Evolutionary conservation across 805 yeast genomes (phyloP).

Genomic region (Yarrowia sp.): DNA sequence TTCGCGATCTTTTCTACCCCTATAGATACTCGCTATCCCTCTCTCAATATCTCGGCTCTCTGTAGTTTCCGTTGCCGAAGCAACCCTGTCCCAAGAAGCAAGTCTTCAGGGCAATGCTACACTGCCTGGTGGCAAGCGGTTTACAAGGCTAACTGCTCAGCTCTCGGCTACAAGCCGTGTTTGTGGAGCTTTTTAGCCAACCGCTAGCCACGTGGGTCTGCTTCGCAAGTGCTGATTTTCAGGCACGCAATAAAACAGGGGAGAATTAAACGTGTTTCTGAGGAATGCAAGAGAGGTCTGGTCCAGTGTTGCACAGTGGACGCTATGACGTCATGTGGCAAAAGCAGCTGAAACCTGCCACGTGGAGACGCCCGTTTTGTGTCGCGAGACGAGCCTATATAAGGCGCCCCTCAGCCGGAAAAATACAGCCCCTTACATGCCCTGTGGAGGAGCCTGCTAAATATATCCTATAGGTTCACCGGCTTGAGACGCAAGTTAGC

Average conservation of each 20-base stretch:
- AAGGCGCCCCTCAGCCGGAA: too few relatives aligned
- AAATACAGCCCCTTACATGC: too few relatives aligned
- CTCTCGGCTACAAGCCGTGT: too few relatives aligned
- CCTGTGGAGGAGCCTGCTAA: neutral
- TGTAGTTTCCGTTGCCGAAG: neutral
- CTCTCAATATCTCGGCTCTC: too few relatives aligned
- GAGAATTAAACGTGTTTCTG: neutral
- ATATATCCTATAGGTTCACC: too few relatives aligned
- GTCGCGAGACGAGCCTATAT: too few relatives aligned
- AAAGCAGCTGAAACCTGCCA: too few relatives aligned
- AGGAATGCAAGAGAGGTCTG: neutral
- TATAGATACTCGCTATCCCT: too few relatives aligned
- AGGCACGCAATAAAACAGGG: neutral
- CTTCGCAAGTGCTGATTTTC: neutral
- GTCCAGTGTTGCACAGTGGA: too few relatives aligned
- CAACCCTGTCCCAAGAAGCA: neutral
- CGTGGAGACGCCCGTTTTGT: too few relatives aligned
- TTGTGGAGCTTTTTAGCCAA: neutral
- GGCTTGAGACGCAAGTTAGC: neutral
- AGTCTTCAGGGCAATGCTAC: neutral
- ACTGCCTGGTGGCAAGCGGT: neutral
- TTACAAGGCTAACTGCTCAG: too few relatives aligned
- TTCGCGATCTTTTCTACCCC: too few relatives aligned
- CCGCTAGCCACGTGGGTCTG: neutral
- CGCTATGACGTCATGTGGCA: conserved; percentile 9